Conservation (phyloP, 805 yeast species). For the Teunomyces cretensis region DNA sequence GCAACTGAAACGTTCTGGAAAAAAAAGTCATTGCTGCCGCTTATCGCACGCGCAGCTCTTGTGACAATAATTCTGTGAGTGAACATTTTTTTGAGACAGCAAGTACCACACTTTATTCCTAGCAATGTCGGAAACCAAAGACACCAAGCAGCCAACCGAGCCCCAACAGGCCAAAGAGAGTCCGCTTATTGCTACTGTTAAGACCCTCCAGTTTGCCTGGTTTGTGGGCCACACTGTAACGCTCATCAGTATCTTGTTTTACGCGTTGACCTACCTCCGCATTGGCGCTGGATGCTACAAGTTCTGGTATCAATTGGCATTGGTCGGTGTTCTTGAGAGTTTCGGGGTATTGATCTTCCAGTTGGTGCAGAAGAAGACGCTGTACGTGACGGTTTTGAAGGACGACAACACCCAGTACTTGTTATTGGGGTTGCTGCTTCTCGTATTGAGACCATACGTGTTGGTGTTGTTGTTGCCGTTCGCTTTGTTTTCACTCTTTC, state of each 20-base stretch:
- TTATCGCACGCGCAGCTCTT: neutral
- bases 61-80: neutral
- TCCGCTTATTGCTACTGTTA: neutral
- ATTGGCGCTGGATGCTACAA: slow-evolving; percentile 22
- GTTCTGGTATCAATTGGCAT: slow-evolving; percentile 57
- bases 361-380: slow-evolving; percentile 31
- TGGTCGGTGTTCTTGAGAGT: slow-evolving; percentile 65
- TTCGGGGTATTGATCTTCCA: slow-evolving; percentile 77
- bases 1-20: neutral
- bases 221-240: slow-evolving; percentile 49
- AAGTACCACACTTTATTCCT: neutral
- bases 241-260: slow-evolving; percentile 29
- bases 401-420: slow-evolving; percentile 78
- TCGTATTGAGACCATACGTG: slow-evolving; percentile 55
- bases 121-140: neutral
- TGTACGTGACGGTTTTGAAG: slow-evolving; percentile 20
- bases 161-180: neutral
- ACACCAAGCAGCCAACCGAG: neutral
- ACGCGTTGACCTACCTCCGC: slow-evolving; percentile 31
- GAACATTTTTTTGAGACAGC: neutral
- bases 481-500: slow-evolving; percentile 76
- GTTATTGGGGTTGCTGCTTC: slow-evolving; percentile 49
- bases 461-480: slow-evolving; percentile 70
- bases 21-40: too few relatives aligned
- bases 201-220: slow-evolving; percentile 75